Evolutionary conservation across 345 rosid species (phyloP).

Genomic region (Eucalyptus coolabah): DNA sequence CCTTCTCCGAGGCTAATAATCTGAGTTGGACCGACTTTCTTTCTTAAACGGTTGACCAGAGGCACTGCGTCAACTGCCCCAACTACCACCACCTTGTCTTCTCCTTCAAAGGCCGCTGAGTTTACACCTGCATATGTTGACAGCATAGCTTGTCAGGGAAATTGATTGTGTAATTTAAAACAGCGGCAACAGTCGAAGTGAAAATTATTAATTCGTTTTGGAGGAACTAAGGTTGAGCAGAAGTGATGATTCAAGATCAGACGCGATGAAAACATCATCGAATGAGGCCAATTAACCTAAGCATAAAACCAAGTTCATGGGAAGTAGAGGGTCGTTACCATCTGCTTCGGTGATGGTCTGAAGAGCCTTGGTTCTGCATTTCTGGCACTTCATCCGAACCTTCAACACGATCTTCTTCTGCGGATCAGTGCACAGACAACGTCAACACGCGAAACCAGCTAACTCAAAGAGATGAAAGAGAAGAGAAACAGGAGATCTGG

Average conservation of each 20-base stretch:
- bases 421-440: not conserved
- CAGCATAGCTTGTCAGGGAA: not conserved
- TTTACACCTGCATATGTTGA: slow-evolving; percentile 16
- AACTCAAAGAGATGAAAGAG: not conserved
- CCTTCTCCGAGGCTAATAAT: slow-evolving; percentile 18
- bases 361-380: slow-evolving; percentile 35
- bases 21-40: slow-evolving; percentile 31
- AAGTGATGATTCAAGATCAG: not conserved
- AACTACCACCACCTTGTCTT: slow-evolving; percentile 29
- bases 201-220: not conserved
- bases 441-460: not conserved
- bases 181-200: not conserved
- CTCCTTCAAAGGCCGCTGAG: slow-evolving; percentile 31
- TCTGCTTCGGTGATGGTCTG: slow-evolving; percentile 4
- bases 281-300: not conserved
- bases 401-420: not conserved
- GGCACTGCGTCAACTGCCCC: slow-evolving; percentile 23
- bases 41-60: slow-evolving; percentile 19
- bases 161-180: not conserved
- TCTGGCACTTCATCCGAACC: slow-evolving; percentile 21
- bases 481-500: not conserved
- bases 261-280: not conserved
- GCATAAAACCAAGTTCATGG: not conserved
- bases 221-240: not conserved
- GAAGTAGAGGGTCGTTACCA: slow-evolving; percentile 6